Evolutionary conservation across 1,139 yeast genomes (phyloP).

Genomic region (Yamadazyma spencermartinsiae): DNA sequence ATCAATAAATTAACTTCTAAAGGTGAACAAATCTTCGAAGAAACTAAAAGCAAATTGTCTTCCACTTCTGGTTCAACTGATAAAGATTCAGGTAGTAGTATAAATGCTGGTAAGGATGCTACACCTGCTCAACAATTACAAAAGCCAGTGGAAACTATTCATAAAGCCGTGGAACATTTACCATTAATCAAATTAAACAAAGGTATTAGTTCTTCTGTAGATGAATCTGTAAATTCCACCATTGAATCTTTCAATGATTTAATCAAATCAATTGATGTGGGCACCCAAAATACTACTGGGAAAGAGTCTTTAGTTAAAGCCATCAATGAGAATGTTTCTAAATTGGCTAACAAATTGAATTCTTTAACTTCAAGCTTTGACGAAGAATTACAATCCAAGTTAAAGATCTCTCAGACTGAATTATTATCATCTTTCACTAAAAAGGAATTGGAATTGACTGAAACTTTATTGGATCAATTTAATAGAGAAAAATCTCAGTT

Average conservation of each 20-base stretch:
- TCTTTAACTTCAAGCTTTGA: conserved; percentile 42
- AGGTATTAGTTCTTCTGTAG: conserved; percentile 26
- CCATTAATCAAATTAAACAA: conserved; percentile 35
- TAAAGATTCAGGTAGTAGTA: conserved; percentile 15
- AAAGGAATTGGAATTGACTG: conserved; percentile 53
- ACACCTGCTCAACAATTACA: conserved; percentile 51
- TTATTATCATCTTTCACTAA: conserved; percentile 58
- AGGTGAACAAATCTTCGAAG: conserved; percentile 39
- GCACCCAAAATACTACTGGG: conserved; percentile 28
- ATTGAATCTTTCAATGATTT: conserved; percentile 53
- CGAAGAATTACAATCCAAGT: conserved; percentile 38
- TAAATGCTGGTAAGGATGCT: conserved; percentile 15
- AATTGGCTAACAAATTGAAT: conserved; percentile 34
- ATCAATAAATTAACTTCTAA: conserved; percentile 36
- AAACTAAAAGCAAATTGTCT: conserved; percentile 34
- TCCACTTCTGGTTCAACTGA: conserved; percentile 12
- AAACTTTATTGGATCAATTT: conserved; percentile 48
- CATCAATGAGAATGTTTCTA: conserved; percentile 33
- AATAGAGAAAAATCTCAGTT: conserved; percentile 59
- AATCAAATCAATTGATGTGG: conserved; percentile 50
- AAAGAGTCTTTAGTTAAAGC: conserved; percentile 31
- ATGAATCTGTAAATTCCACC: conserved; percentile 49
- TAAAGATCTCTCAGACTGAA: conserved; percentile 47
- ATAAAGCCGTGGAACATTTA: conserved; percentile 32
- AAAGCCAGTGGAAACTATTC: conserved; percentile 42